Conservation (phyloP, 192 early-diverging fungal species). For the Coemansia javaensis region DNA sequence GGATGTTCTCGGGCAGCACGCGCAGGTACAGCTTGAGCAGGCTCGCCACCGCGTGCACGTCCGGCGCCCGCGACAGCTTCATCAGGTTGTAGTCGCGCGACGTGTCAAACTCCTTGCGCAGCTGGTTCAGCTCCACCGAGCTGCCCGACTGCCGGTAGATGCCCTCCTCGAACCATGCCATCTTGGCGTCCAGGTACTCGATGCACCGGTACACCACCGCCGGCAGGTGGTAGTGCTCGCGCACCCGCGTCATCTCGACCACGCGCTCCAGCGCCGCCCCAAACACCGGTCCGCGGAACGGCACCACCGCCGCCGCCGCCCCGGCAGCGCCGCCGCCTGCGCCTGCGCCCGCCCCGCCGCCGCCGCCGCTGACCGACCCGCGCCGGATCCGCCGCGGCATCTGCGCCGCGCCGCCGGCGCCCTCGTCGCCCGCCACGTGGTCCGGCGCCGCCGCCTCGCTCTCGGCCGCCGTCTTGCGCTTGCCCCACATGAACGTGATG, state of each 20-base stretch:
- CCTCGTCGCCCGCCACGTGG: constrained; percentile 1
- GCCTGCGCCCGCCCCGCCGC: no score
- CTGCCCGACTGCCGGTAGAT: constrained; percentile 90
- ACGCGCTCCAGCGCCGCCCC: constrained; percentile 79
- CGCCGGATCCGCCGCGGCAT: constrained; percentile 41
- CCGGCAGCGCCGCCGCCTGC: constrained; percentile 17
- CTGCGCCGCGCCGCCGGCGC: constrained; percentile 9
- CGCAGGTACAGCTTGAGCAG: constrained; percentile 88
- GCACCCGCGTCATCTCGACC: constrained; percentile 63
- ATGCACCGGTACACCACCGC: constrained; percentile 92
- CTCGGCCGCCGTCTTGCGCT: constrained; percentile 37
- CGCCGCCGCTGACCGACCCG: constrained; percentile 16
- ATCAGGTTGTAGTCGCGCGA: constrained; percentile 48
- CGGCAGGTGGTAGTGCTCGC: constrained; percentile 78
- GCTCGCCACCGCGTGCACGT: constrained; percentile 92
- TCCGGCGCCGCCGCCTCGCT: constrained; percentile 26
- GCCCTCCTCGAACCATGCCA: constrained; percentile 88
- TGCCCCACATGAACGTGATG: constrained; percentile 54
- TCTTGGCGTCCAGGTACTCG: constrained; percentile 89
- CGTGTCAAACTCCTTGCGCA: constrained; percentile 79
- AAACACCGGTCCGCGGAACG: constrained; percentile 61
- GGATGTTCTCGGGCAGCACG: constrained; percentile 80
- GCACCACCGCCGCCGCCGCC: constrained; percentile 4
- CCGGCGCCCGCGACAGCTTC: constrained; percentile 60
- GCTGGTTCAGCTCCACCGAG: constrained; percentile 60